phyloP scores from a whole-genome alignment of 305 asterid genomes.

The Fraxinus albicans region DNA sequence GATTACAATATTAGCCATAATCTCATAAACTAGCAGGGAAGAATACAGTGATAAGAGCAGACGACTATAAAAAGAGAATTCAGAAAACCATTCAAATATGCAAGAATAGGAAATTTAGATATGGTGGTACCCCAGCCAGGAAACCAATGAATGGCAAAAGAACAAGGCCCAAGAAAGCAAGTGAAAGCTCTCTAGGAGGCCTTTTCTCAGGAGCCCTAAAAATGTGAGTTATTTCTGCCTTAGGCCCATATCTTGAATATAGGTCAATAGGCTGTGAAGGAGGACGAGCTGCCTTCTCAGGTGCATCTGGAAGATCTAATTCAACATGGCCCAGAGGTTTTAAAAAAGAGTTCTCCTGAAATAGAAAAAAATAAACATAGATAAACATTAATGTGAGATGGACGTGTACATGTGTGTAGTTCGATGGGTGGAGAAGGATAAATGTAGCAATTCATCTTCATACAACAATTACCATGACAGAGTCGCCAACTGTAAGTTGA shows the following conservation, averaged over 20 bases:
- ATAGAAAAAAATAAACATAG: constrained; percentile 23
- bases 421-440: not conserved
- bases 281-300: constrained; percentile 87
- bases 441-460: constrained; percentile 10
- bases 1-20: constrained; percentile 9
- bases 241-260: constrained; percentile 78
- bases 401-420: not conserved
- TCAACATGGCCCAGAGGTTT: constrained; percentile 72
- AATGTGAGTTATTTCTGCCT: constrained; percentile 85
- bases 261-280: constrained; percentile 71
- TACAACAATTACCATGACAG: constrained; percentile 63
- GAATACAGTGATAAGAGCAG: not conserved
- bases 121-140: constrained; percentile 71
- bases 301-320: constrained; percentile 86
- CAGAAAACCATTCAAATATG: not conserved
- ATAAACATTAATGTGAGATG: constrained; percentile 12
- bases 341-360: constrained; percentile 92
- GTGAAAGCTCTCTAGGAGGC: constrained; percentile 78
- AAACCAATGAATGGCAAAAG: constrained; percentile 76
- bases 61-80: not conserved
- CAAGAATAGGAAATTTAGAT: constrained; percentile 1
- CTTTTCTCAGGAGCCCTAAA: constrained; percentile 86
- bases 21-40: constrained; percentile 11
- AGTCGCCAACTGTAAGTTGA: constrained; percentile 87
- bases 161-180: constrained; percentile 75